Evolutionary conservation across 2,329 filamentous ascomycete genomes (phyloP), one percentile per base, ranked within the genome.

Genomic region (Phaeosphaeria sp.): DNA sequence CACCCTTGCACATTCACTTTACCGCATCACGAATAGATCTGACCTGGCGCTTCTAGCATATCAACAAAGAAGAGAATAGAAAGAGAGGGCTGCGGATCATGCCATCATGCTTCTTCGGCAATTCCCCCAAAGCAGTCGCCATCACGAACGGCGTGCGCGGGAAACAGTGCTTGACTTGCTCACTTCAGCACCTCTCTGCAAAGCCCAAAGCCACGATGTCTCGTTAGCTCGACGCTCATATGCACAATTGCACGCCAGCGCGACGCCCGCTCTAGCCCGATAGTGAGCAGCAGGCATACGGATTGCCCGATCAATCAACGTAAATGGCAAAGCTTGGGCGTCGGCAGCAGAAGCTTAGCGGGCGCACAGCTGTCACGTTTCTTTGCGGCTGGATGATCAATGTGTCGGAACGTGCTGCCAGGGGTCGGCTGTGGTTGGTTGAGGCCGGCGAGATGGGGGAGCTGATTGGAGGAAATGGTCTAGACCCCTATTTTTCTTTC

Each of bases 381-480:
- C 56, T 51, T 51, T 50, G 33, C 33, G 57, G 57, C 53, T 33
- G 44, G 27, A 53, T 49, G 56, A n/a, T n/a, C n/a, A n/a, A 55
- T 50, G 55, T 46, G 21, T 49, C 25, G 51, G 49, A 55, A 59
- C 46, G 48, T 56, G 45, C 47, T 24, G 40, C 47, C 22, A 42
- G 40, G 22, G 40, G 49, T 22, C n/a, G 24, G 6, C 51, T 33
- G 24, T 44, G 39, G 51, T 54, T 55, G 24, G 56, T 13, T 46
- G 40, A 5, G 6, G 2, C 3, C 21, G 13, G 17, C 20, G 11
- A 21, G 21, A 9, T 17, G 17, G 9, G 30, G 7, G 47, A 22
- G 15, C 42, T 51, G 49, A 51, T 51, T 51, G 47, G 47, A 30
- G 6, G 30, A 36, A 3, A n/a, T n/a, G 17, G 21, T 20, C 49